phyloP scores from a whole-genome alignment of 176 grass and related monocot species.

The Pharus latifolius region DNA sequence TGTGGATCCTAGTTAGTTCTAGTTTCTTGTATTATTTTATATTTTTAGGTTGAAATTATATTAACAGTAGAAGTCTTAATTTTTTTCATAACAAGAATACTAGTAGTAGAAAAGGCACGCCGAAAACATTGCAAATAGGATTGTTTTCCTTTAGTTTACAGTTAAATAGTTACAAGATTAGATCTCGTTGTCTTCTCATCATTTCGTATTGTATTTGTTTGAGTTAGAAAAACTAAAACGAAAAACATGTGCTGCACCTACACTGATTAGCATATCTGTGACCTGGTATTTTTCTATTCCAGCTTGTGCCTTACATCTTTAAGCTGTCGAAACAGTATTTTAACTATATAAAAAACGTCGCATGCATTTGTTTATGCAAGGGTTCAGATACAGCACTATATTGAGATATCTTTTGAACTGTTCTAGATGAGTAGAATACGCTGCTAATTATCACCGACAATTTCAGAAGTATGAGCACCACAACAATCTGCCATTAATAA shows the following conservation, averaged over 20 bases:
- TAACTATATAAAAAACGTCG: not conserved
- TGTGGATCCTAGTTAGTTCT: no score
- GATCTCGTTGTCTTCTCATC: constrained; percentile 31
- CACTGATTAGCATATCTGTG: not conserved
- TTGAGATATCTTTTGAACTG: constrained; percentile 29
- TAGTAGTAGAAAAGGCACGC: no score
- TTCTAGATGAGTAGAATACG: constrained; percentile 6
- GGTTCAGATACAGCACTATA: constrained; percentile 1
- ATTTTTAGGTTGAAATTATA: no score
- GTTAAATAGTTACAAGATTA: constrained; percentile 4
- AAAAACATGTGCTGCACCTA: constrained; percentile 21
- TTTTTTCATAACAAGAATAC: no score
- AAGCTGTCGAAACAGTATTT: constrained; percentile 8
- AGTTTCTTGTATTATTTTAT: no score
- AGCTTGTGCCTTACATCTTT: not conserved
- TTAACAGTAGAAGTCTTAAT: no score
- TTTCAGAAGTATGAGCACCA: constrained; percentile 3
- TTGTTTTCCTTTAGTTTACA: not conserved
- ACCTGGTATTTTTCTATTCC: constrained; percentile 13
- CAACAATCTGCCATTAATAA: not conserved
- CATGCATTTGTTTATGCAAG: not conserved
- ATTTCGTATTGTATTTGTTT: constrained; percentile 28
- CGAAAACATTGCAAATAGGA: constrained; percentile 1
- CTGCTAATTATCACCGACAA: constrained; percentile 34
- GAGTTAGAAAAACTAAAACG: constrained; percentile 32